Base-by-base conservation (phyloP, 1,284 basidiomycete species). In the Ustilago hordei region DNA sequence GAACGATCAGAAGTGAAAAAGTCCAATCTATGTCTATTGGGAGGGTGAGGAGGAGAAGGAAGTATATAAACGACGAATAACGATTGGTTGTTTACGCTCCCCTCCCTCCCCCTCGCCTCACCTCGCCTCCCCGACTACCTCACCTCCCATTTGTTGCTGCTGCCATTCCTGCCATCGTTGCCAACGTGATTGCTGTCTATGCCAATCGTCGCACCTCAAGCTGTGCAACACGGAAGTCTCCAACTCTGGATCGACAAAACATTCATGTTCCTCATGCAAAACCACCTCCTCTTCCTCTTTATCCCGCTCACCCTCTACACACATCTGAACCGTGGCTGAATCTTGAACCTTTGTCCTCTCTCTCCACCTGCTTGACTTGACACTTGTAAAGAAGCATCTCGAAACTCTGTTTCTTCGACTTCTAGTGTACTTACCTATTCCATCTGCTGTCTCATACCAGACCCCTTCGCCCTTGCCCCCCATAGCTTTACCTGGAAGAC, bases 381-480 rank as follows among this genome's bases (percentile, higher is more conserved):
- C 48, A 13, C 11, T 13, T 8, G 23, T 19, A 32, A 28, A 28
- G 15, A 50, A 31, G 15, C 31, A 31, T 4, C 23, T 31, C 58
- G 57, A 74, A n/a, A 57, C 43, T 15, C 60, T 53, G 23, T 47
- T 60, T 31, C 34, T 53, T 12, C 31, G 48, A 61, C 58, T 53
- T 17, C 31, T 19, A 50, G 45, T 58, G 39, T 38, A 68, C 64
- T 66, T 62, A 69, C 60, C 63, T 19, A 66, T 34, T 11, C 57
- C 59, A 39, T 47, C 58, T 9, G 62, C 55, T 12, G 66, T 64
- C 31, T 47, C 59, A 39, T 90, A 98, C 69, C 89, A 91, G 34
- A 97, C 87, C 0, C 96, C 96, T 50, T 90, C 90, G 0, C 93
- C 94, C 3, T 11, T 2, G 23, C 17, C 19, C 62, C 3, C 71